Percentiles rank a stretch among this genome's conserved stretches.
Conservation (phyloP, 192 early-diverging fungal genomes). For the Podila epicladia region DNA sequence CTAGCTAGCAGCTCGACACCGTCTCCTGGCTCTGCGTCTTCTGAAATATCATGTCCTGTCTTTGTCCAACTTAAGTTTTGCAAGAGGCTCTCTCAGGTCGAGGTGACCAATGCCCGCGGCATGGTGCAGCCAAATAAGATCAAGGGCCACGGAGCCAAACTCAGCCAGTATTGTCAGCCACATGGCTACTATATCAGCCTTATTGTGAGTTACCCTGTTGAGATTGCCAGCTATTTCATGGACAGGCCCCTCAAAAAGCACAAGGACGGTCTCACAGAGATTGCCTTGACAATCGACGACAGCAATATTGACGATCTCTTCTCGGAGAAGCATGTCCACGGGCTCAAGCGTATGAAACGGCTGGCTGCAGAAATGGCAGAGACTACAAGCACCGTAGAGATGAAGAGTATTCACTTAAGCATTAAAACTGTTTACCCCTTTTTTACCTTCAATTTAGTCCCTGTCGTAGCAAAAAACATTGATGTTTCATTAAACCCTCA, state of each 20-base stretch:
- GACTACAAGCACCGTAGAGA: not conserved
- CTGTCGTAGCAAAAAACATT: no score
- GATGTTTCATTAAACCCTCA: no score
- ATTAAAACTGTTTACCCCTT: no score
- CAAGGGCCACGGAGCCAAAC: constrained; percentile 3
- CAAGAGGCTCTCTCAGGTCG: not conserved
- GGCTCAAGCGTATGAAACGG: constrained; percentile 5
- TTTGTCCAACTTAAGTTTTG: constrained; percentile 4
- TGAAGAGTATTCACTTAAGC: no score
- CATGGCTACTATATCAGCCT: constrained; percentile 24
- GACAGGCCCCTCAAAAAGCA: not conserved
- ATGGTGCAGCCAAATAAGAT: constrained; percentile 4
- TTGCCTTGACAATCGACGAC: constrained; percentile 23
- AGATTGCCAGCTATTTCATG: constrained; percentile 2
- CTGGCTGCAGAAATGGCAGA: not conserved
- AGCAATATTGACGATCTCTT: constrained; percentile 14
- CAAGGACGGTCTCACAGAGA: constrained; percentile 4
- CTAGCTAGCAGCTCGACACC: not conserved
- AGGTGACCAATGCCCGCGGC: not conserved
- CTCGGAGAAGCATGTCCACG: constrained; percentile 7
- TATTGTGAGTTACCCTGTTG: constrained; percentile 4
- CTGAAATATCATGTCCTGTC: not conserved
- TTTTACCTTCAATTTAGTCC: no score
- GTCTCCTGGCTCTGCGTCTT: not conserved
- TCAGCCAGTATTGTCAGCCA: constrained; percentile 3